Evolutionary conservation across 208 protist genomes (phyloP), one percentile per base, ranked within the genome.

Genomic region (Acanthamoeba sp.): DNA sequence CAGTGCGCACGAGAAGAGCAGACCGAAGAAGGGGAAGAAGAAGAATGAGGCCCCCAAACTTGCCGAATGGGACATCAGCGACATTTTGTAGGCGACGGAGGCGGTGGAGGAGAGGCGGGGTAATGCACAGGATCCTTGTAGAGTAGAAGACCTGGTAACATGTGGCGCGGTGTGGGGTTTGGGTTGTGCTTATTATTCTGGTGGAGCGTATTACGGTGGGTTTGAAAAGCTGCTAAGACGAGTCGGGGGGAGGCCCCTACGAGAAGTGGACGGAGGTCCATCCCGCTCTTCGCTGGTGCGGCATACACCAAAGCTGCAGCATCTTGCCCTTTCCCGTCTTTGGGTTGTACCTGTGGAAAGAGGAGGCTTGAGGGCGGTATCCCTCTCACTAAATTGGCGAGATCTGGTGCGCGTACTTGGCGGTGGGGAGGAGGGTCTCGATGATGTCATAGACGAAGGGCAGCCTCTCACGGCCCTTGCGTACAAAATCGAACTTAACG

Each of bases 401-500:
- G n/a, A n/a, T 29, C 3, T 80, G n/a, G 10, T 80, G 69, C 29
- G 12, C 38, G 78, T 59, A 87, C 78, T 87, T 87, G 78, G 78
- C 78, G 9, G 40, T 94, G 29, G 94, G 94, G 22, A 95, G 57
- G 38, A 95, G 38, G 3, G 94, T 95, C 59, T 95, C 94, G 55
- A 95, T 95, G 48, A 95, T 34, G n/a, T 95, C 59, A 24, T 95
- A 95, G 27, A 95, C 94, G n/a, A 71, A 94, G 18, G 48, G 78
- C 22, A 32, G 14, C 78, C 38, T 32, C 40, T 94, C 55, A 2
- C 91, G 45, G 95, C 94, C 66, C 29, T 82, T 91, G 14, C 94
- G 40, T 18, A 94, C 82, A 84, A 96, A 96, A 84, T 96, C 95
- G 36, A 96, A 96, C 14, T 95, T 52, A 1, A 96, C 95, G 62